Conservation (phyloP, 192 early-diverging fungal genomes). For the Chytriomyces sp. region DNA sequence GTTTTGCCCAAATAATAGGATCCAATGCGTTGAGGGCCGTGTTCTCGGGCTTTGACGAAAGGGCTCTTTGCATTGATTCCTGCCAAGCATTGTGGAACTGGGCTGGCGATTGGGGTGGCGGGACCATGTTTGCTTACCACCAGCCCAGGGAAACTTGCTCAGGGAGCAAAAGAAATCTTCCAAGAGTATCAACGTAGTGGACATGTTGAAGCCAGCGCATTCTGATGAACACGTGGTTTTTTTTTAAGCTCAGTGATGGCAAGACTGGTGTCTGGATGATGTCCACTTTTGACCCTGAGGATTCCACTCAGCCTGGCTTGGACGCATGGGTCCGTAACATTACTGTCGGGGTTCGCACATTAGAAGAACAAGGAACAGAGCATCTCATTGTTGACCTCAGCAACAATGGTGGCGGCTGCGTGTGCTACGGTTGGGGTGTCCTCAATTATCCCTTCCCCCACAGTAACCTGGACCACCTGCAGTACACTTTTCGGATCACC, state of each 20-base stretch:
- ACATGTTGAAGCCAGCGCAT: neutral
- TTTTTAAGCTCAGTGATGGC: conserved; percentile 12
- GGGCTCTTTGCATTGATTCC: neutral
- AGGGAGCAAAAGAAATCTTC: neutral
- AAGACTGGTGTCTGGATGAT: conserved; percentile 32
- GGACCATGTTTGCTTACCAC: neutral
- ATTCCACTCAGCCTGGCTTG: neutral
- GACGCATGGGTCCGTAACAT: conserved; percentile 25
- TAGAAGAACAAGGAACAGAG: conserved; percentile 35
- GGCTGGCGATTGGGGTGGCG: too few species aligned
- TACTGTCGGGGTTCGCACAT: conserved; percentile 23
- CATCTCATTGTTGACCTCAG: conserved; percentile 39
- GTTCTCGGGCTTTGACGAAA: neutral
- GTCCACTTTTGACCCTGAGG: conserved; percentile 3
- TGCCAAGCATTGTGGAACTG: too few species aligned
- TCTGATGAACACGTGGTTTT: neutral
- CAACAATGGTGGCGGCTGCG: conserved; percentile 38
- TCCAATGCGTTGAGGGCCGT: neutral
- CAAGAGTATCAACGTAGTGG: neutral
- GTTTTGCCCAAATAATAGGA: too few species aligned
- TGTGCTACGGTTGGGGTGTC: conserved; percentile 4
- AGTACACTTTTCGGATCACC: neutral
- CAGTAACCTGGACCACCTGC: neutral
- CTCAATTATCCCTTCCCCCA: conserved; percentile 1
- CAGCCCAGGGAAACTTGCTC: neutral